Percentiles rank a stretch among this genome's conserved stretches.
Evolutionary conservation across 176 grass and related monocot species (phyloP).

Genomic region (Hordeum vulgare): DNA sequence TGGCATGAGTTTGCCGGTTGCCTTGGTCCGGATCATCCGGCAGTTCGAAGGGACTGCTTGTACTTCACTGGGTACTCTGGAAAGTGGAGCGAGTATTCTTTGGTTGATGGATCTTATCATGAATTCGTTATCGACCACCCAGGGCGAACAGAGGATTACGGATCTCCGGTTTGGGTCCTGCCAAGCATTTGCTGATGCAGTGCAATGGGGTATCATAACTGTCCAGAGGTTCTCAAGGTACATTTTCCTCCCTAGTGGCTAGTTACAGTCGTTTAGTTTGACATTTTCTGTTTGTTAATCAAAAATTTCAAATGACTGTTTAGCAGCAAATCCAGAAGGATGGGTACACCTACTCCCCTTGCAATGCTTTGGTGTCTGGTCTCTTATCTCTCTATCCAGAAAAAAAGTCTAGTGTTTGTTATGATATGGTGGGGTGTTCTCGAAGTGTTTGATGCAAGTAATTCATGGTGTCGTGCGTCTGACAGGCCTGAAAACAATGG

Average conservation of each 20-base stretch:
- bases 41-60: neutral
- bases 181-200: neutral
- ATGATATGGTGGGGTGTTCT: neutral
- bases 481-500: neutral
- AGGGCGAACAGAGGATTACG: neutral
- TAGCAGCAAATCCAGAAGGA: neutral
- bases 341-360: too few species aligned
- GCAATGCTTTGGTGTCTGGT: neutral
- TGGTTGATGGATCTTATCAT: neutral
- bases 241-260: neutral
- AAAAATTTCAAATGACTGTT: neutral
- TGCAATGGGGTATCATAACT: neutral
- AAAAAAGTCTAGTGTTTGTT: neutral
- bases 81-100: neutral
- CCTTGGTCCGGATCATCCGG: neutral
- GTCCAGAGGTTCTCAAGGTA: neutral
- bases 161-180: neutral
- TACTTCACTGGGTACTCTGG: neutral
- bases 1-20: neutral
- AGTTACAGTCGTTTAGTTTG: neutral
- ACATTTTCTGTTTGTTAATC: neutral
- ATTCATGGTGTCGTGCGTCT: neutral
- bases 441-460: neutral
- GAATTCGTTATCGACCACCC: neutral
- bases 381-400: neutral